Percentiles rank a stretch among this genome's conserved stretches.
Evolutionary conservation across 2,329 filamentous ascomycete genomes (phyloP).

Genomic region (Colletotrichum simmondsii): DNA sequence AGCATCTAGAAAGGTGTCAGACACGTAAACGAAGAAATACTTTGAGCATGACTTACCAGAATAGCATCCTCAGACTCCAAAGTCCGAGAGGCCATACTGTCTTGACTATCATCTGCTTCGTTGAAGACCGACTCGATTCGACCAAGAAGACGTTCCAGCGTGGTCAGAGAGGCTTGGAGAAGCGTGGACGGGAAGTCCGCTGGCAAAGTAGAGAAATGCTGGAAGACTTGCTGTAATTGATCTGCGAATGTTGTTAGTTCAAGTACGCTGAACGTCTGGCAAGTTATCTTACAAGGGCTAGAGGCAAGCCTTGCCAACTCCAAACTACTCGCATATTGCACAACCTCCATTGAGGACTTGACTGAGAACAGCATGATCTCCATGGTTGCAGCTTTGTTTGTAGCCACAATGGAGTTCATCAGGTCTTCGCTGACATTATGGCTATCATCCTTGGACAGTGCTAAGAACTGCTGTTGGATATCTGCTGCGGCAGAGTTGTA

Average conservation of each 20-base stretch:
- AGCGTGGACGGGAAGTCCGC: constrained; percentile 60
- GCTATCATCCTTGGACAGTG: constrained; percentile 58
- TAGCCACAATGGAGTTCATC: constrained; percentile 60
- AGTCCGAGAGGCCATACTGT: constrained; percentile 51
- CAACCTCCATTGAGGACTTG: constrained; percentile 61
- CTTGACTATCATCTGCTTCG: constrained; percentile 50
- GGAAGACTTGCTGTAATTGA: constrained; percentile 64
- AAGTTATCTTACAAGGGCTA: constrained; percentile 50
- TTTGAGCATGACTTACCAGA: constrained; percentile 42
- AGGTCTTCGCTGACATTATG: constrained; percentile 54
- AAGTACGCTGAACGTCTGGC: neutral
- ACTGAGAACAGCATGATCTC: constrained; percentile 63
- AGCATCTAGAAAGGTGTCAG: constrained; percentile 48
- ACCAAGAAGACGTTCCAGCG: constrained; percentile 58
- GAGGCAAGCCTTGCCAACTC: constrained; percentile 60
- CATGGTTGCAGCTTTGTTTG: constrained; percentile 63
- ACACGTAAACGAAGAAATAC: neutral
- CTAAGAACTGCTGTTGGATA: constrained; percentile 65
- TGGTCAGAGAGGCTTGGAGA: constrained; percentile 56
- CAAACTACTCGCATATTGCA: constrained; percentile 57
- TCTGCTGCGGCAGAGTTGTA: constrained; percentile 66
- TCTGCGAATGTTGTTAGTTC: constrained; percentile 40
- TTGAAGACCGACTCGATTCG: constrained; percentile 53
- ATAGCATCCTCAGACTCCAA: constrained; percentile 60
- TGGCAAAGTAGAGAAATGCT: constrained; percentile 54